phyloP scores from a whole-genome alignment of 257 asterid species.

The Solanum pimpinellifolium region DNA sequence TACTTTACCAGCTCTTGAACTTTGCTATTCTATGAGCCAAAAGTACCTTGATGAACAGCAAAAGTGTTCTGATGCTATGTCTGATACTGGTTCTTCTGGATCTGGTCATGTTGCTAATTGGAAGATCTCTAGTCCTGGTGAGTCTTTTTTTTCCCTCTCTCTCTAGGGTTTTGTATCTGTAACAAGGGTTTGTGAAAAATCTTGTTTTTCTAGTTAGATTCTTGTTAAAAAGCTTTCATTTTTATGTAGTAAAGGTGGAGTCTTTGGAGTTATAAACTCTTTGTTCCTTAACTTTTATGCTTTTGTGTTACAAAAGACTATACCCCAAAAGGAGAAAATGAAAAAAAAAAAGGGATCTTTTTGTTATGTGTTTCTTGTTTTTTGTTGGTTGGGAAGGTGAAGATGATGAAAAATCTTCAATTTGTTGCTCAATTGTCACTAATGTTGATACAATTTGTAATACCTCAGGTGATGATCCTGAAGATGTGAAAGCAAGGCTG shows the following conservation, averaged over 20 bases:
- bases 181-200: neutral
- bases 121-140: conserved; percentile 42
- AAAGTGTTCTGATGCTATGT: conserved; percentile 6
- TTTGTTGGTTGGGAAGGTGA: neutral
- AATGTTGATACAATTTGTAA: neutral
- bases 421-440: neutral
- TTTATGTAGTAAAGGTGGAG: neutral
- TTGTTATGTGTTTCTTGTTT: neutral
- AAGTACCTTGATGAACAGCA: conserved; percentile 32
- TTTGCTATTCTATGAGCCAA: conserved; percentile 35
- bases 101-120: conserved; percentile 26
- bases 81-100: conserved; percentile 19
- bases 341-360: neutral
- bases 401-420: neutral
- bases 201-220: neutral
- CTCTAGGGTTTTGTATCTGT: neutral
- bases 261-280: neutral
- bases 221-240: neutral
- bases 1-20: conserved; percentile 39
- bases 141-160: neutral
- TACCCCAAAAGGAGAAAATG: neutral
- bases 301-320: neutral
- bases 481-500: conserved; percentile 35
- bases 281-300: neutral
- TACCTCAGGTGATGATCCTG: conserved; percentile 29